These are phyloP conservation scores for Picea glauca DNA, from an alignment of 75 land plant genomes.

Conservation along the genomic window DNA sequence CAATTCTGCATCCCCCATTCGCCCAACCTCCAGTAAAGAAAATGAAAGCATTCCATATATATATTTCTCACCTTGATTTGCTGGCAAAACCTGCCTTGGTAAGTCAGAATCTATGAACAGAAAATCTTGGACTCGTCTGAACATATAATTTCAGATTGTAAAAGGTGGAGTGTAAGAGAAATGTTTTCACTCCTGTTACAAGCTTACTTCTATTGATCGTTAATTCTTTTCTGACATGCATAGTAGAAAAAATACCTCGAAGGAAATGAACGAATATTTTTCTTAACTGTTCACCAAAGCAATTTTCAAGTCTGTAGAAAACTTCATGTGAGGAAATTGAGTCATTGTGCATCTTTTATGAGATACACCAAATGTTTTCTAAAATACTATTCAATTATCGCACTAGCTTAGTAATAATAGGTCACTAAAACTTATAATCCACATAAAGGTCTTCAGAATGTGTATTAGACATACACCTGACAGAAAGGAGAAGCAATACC, in stretches of 20 bases:
- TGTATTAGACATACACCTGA: neutral
- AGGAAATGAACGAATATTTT: neutral
- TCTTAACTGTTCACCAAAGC: constrained; percentile 6
- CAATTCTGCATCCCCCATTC: constrained; percentile 70
- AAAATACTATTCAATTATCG: neutral
- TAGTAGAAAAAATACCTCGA: neutral
- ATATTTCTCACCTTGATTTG: constrained; percentile 53
- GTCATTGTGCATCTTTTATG: neutral
- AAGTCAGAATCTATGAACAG: neutral
- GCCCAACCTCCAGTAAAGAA: constrained; percentile 77
- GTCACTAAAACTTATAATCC: neutral
- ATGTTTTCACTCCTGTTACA: neutral
- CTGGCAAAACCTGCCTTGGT: constrained; percentile 52
- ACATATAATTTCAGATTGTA: neutral
- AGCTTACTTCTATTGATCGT: neutral
- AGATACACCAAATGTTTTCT: neutral
- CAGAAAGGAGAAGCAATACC: constrained; percentile 27
- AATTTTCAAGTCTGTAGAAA: neutral
- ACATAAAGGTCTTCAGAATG: neutral
- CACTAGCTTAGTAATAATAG: neutral
- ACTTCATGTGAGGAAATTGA: neutral
- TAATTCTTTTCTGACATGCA: neutral
- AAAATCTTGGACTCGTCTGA: neutral
- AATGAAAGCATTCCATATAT: constrained; percentile 96
- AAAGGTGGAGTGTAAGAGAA: constrained; percentile 2